Evolutionary conservation across 164 flowering plant genomes (phyloP).

Genomic region (Protea cynaroides): DNA sequence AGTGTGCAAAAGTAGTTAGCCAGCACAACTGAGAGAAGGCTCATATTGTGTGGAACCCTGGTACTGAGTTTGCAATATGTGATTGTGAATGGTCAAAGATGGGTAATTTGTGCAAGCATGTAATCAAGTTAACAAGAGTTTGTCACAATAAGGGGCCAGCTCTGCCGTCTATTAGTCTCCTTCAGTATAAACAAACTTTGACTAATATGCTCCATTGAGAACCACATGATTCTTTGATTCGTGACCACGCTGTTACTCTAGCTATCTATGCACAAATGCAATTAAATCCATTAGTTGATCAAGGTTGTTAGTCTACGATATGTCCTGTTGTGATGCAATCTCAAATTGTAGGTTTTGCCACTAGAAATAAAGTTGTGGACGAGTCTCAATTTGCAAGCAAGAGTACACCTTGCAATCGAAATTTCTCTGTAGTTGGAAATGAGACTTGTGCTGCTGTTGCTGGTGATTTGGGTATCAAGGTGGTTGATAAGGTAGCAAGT

Average conservation of each 20-base stretch:
- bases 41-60: conserved; percentile 68
- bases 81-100: too few relatives aligned
- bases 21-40: conserved; percentile 34
- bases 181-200: conserved; percentile 56
- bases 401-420: too few relatives aligned
- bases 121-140: conserved; percentile 45
- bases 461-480: conserved; percentile 9
- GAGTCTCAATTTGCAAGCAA: too few relatives aligned
- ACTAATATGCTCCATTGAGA: conserved; percentile 54
- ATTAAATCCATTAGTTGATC: conserved; percentile 31
- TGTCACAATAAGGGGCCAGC: conserved; percentile 39
- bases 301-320: conserved; percentile 10
- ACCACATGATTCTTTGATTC: conserved; percentile 74
- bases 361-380: conserved; percentile 5
- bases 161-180: conserved; percentile 54
- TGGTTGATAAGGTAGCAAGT: conserved; percentile 8
- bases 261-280: conserved; percentile 61
- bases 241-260: conserved; percentile 84
- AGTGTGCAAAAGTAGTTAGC: conserved; percentile 60
- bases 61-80: conserved; percentile 72
- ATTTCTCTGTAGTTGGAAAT: conserved; percentile 8
- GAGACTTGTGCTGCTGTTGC: conserved; percentile 3
- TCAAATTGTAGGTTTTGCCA: conserved; percentile 3
- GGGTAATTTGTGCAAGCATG: conserved; percentile 91
- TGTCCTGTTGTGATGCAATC: conserved; percentile 14